These are phyloP conservation scores for Hypoxylon lenormandii DNA, from an alignment of 495 filamentous ascomycete genomes.

Conservation along the genomic window DNA sequence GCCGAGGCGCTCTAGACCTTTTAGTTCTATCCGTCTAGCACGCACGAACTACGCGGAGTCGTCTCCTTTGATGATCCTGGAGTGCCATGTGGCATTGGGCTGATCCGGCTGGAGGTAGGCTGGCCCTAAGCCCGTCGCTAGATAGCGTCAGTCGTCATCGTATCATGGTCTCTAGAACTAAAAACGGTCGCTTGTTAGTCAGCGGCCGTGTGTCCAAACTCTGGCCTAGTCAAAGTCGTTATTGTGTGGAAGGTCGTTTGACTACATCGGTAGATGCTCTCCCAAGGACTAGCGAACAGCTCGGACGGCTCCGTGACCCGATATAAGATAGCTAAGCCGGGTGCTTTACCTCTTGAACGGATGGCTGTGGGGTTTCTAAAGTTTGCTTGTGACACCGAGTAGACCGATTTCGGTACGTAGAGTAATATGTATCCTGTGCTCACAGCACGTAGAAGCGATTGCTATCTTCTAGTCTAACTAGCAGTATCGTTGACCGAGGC, in stretches of 20 bases:
- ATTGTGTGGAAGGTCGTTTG: constrained; percentile 5
- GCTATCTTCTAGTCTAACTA: constrained; percentile 27
- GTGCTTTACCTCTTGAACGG: neutral
- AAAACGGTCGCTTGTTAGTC: constrained; percentile 10
- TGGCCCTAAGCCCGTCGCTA: constrained; percentile 12
- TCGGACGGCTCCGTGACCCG: constrained; percentile 6
- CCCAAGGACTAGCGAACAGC: constrained; percentile 10
- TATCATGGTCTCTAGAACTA: constrained; percentile 21
- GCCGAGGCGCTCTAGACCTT: neutral
- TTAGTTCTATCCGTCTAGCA: neutral
- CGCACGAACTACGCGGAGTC: constrained; percentile 4
- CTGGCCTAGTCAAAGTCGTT: constrained; percentile 6
- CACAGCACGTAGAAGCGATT: constrained; percentile 31
- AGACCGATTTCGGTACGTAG: constrained; percentile 2
- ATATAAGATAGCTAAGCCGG: constrained; percentile 1
- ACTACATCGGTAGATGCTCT: constrained; percentile 13
- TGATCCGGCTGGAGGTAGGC: constrained; percentile 8
- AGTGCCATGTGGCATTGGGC: constrained; percentile 36
- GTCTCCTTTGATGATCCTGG: constrained; percentile 25
- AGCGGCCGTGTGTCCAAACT: constrained; percentile 12
- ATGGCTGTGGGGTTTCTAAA: neutral
- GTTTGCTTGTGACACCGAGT: constrained; percentile 6
- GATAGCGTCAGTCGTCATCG: constrained; percentile 24
- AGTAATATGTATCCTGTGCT: neutral
- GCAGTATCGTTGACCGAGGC: constrained; percentile 26